phyloP scores from a whole-genome alignment of 2,329 filamentous ascomycete genomes.

The Aspergillus pseudoglaucus region DNA sequence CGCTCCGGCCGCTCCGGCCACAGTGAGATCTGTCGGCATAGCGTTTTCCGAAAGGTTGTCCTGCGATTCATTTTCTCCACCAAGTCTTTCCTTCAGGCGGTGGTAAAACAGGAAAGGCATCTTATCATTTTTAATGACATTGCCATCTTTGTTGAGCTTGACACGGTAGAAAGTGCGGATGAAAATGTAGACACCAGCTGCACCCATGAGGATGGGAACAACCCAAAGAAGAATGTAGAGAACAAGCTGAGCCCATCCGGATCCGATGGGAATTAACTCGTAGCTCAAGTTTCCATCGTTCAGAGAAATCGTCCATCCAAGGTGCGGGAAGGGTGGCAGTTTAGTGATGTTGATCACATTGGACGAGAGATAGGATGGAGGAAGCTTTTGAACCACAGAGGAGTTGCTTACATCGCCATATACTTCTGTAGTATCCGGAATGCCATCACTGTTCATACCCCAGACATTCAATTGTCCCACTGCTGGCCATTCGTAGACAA shows the following conservation, averaged over 20 bases:
- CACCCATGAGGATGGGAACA: constrained; percentile 48
- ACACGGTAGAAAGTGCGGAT: constrained; percentile 57
- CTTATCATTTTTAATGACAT: constrained; percentile 43
- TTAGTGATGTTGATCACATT: constrained; percentile 55
- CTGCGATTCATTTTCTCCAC: constrained; percentile 18
- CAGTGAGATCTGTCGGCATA: constrained; percentile 31
- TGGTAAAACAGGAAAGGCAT: constrained; percentile 32
- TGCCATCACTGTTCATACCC: constrained; percentile 59
- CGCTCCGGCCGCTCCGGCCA: constrained; percentile 28
- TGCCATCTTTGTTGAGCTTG: constrained; percentile 55
- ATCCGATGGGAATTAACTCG: constrained; percentile 48
- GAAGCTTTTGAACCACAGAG: constrained; percentile 54
- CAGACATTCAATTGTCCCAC: constrained; percentile 59
- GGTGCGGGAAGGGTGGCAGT: constrained; percentile 47
- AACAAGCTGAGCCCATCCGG: constrained; percentile 47
- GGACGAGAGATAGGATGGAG: constrained; percentile 51
- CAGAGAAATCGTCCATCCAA: constrained; percentile 51
- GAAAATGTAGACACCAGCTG: constrained; percentile 49
- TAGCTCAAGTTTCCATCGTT: constrained; percentile 51
- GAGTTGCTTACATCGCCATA: constrained; percentile 58
- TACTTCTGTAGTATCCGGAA: constrained; percentile 54
- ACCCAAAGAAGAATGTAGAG: constrained; percentile 50
- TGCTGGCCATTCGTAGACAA: constrained; percentile 59
- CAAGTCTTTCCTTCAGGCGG: constrained; percentile 29
- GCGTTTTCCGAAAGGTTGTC: constrained; percentile 27